Conservation (phyloP, 495 filamentous ascomycete species). For the Tuber umbilicatum region DNA sequence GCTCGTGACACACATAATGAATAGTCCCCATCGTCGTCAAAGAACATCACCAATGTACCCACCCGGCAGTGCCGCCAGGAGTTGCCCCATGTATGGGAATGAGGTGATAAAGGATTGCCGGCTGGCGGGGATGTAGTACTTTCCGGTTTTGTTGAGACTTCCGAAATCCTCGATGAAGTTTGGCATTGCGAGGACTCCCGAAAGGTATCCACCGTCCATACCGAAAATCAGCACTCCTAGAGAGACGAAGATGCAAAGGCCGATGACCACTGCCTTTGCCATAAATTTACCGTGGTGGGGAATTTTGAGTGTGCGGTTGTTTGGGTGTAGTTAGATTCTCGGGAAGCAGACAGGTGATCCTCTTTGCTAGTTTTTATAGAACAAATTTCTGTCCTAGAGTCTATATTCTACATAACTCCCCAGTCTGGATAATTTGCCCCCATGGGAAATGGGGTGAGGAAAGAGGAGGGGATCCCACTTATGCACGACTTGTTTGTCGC, state of each 20-base stretch:
- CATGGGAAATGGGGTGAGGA: slow-evolving; percentile 12
- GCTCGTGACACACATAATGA: slow-evolving; percentile 31
- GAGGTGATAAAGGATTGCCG: slow-evolving; percentile 32
- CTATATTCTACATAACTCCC: neutral
- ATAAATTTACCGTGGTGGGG: too few species aligned
- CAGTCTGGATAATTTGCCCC: slow-evolving; percentile 17
- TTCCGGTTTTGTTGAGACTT: slow-evolving; percentile 16
- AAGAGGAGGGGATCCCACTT: slow-evolving; percentile 14
- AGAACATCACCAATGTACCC: slow-evolving; percentile 27
- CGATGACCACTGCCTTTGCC: slow-evolving; percentile 26
- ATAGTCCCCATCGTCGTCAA: slow-evolving; percentile 25
- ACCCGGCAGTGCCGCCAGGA: slow-evolving; percentile 21
- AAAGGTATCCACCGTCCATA: slow-evolving; percentile 35
- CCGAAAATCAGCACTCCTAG: slow-evolving; percentile 34
- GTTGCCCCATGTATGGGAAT: slow-evolving; percentile 30
- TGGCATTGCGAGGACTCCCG: slow-evolving; percentile 30
- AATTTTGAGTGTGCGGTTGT: slow-evolving; percentile 13
- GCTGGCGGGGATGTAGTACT: slow-evolving; percentile 21
- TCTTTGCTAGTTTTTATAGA: neutral
- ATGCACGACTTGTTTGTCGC: slow-evolving; percentile 12
- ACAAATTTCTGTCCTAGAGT: neutral
- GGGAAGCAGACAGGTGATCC: slow-evolving; percentile 15
- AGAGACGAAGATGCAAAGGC: slow-evolving; percentile 30
- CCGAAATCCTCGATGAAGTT: slow-evolving; percentile 35
- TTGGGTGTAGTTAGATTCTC: slow-evolving; percentile 14